phyloP scores from a whole-genome alignment of 1,139 yeast species.

The Lipomyces yarrowii region DNA sequence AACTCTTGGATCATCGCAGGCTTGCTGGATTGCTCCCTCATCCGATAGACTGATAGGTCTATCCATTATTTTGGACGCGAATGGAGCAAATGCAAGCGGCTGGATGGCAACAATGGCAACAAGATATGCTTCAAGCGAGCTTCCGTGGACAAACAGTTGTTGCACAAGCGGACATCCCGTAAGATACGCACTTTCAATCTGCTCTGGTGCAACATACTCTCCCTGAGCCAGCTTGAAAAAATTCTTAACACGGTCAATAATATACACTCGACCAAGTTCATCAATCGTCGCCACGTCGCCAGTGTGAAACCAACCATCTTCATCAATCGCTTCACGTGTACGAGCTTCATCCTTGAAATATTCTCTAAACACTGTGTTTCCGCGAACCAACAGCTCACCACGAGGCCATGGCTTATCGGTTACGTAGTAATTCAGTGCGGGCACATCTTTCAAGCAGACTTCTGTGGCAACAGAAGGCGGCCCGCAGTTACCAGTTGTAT shows the following conservation, averaged over 20 bases:
- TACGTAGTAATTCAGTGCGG: slow-evolving; percentile 63
- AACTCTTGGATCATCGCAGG: slow-evolving; percentile 40
- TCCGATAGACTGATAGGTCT: slow-evolving; percentile 36
- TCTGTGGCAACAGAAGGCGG: slow-evolving; percentile 57
- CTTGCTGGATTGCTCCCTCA: slow-evolving; percentile 38
- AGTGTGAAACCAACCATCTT: slow-evolving; percentile 61
- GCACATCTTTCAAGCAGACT: slow-evolving; percentile 63
- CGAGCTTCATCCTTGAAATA: slow-evolving; percentile 50
- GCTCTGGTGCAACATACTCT: slow-evolving; percentile 79
- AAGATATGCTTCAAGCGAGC: slow-evolving; percentile 58
- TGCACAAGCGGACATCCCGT: slow-evolving; percentile 54
- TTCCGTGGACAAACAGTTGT: slow-evolving; percentile 69
- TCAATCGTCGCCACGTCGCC: slow-evolving; percentile 64
- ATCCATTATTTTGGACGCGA: slow-evolving; percentile 38
- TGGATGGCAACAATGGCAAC: slow-evolving; percentile 70
- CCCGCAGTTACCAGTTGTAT: slow-evolving; percentile 64
- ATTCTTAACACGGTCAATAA: slow-evolving; percentile 69
- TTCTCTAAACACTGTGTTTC: slow-evolving; percentile 63
- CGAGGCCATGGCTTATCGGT: slow-evolving; percentile 54
- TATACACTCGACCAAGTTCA: slow-evolving; percentile 52
- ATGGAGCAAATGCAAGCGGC: slow-evolving; percentile 43
- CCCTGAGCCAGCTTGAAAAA: slow-evolving; percentile 78
- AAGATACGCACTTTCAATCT: slow-evolving; percentile 66
- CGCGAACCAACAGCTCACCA: slow-evolving; percentile 67
- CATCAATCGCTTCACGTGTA: slow-evolving; percentile 45